Evolutionary conservation across 1,284 basidiomycete species (phyloP).

Genomic region (Phaffia rhodozyma): DNA sequence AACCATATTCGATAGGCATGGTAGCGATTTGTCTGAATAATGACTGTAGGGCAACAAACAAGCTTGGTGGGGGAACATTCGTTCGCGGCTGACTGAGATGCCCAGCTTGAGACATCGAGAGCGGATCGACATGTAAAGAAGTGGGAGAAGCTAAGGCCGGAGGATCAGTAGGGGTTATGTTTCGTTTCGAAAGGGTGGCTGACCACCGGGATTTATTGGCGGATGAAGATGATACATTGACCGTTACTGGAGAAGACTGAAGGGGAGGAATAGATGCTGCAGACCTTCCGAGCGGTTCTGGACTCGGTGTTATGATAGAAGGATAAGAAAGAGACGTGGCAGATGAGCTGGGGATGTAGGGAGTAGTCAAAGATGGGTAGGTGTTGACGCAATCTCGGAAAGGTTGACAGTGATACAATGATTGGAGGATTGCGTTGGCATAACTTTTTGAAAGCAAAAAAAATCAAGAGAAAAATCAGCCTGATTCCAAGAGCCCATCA

Average conservation of each 20-base stretch:
- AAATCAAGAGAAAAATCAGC: neutral
- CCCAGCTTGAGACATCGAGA: no score
- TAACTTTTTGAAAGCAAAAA: conserved; percentile 48
- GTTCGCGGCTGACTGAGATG: no score
- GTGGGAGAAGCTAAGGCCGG: no score
- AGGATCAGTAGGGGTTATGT: no score
- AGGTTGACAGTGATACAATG: conserved; percentile 77
- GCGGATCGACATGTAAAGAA: no score
- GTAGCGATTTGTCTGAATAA: conserved; percentile 70
- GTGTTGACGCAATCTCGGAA: conserved; percentile 63
- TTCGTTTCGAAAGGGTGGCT: no score
- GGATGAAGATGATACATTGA: no score
- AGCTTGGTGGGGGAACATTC: conserved; percentile 48
- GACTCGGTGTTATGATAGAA: no score
- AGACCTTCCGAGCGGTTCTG: neutral
- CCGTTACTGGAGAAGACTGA: neutral
- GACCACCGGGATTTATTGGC: no score
- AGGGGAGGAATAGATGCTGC: neutral
- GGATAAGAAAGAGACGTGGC: neutral
- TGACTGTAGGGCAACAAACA: conserved; percentile 79
- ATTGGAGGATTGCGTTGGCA: conserved; percentile 93
- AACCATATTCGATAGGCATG: neutral
- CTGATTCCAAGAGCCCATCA: neutral
- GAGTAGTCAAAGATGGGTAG: conserved; percentile 35
- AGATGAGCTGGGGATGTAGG: conserved; percentile 25